Percentiles rank a stretch among this genome's conserved stretches.
Conservation (phyloP, 2,329 filamentous ascomycete species). For the Xylaria sp. region DNA sequence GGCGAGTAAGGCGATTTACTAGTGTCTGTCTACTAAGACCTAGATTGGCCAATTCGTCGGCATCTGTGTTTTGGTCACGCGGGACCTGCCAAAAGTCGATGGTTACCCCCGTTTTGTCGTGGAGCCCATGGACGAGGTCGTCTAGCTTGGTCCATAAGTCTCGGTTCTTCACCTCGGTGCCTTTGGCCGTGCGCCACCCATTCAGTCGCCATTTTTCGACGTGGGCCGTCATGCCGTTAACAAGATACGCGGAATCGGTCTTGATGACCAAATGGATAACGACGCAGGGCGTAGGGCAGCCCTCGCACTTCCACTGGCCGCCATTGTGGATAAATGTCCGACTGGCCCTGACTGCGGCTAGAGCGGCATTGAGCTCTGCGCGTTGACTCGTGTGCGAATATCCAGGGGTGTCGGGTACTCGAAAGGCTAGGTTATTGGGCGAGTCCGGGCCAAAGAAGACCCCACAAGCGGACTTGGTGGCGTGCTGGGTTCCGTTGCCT, state of each 20-base stretch:
- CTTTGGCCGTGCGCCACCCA: slow-evolving; percentile 20
- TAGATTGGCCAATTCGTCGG: slow-evolving; percentile 15
- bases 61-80: slow-evolving; percentile 19
- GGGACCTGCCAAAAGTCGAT: slow-evolving; percentile 26
- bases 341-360: slow-evolving; percentile 3
- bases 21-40: not conserved
- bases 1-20: not conserved
- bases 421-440: not conserved
- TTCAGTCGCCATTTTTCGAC: slow-evolving; percentile 23
- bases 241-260: slow-evolving; percentile 27
- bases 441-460: slow-evolving; percentile 6
- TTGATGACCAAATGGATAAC: slow-evolving; percentile 23
- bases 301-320: slow-evolving; percentile 15
- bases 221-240: slow-evolving; percentile 20
- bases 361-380: slow-evolving; percentile 17
- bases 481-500: slow-evolving; percentile 12
- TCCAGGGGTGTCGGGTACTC: not conserved
- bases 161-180: slow-evolving; percentile 17
- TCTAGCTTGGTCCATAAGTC: slow-evolving; percentile 15
- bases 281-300: slow-evolving; percentile 11
- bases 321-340: slow-evolving; percentile 2
- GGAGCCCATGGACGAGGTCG: not conserved
- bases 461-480: slow-evolving; percentile 11
- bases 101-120: not conserved
- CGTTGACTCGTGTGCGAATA: slow-evolving; percentile 19